phyloP scores from a whole-genome alignment of 257 asterid genomes.

The Penstemon davidsonii region DNA sequence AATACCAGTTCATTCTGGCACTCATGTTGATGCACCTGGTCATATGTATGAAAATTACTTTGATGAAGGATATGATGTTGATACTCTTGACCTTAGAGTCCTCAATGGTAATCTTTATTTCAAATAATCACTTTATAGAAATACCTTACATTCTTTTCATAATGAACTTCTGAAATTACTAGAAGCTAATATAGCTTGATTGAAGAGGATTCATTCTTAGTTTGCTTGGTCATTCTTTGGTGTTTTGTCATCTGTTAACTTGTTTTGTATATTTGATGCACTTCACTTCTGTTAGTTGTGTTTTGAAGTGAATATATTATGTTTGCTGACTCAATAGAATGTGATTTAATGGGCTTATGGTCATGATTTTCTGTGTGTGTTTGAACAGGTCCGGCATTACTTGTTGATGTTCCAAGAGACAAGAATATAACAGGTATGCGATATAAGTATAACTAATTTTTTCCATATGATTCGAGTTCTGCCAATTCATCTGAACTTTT shows the following conservation, averaged over 20 bases:
- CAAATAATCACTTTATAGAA: neutral
- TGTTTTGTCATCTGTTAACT: slow-evolving; percentile 5
- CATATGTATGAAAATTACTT: slow-evolving; percentile 61
- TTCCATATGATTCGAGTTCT: neutral
- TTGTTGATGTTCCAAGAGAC: slow-evolving; percentile 92
- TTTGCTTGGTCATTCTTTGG: neutral
- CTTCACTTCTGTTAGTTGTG: slow-evolving; percentile 8
- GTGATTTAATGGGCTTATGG: neutral
- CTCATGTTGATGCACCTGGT: slow-evolving; percentile 94
- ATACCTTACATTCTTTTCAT: neutral
- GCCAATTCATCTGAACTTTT: neutral
- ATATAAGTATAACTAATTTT: neutral
- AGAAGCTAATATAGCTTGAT: neutral
- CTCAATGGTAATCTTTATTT: slow-evolving; percentile 52
- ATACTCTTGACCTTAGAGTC: slow-evolving; percentile 70
- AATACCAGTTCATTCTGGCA: slow-evolving; percentile 69
- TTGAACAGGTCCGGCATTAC: slow-evolving; percentile 74
- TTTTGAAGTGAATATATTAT: slow-evolving; percentile 14
- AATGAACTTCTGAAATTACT: neutral
- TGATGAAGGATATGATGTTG: slow-evolving; percentile 79
- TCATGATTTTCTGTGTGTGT: slow-evolving; percentile 12
- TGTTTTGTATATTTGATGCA: slow-evolving; percentile 8
- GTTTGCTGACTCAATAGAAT: neutral
- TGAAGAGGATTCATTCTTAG: slow-evolving; percentile 7
- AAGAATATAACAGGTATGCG: slow-evolving; percentile 77